phyloP scores from a whole-genome alignment of 73 alveolate genomes.

The Paramecium sexaurelia region DNA sequence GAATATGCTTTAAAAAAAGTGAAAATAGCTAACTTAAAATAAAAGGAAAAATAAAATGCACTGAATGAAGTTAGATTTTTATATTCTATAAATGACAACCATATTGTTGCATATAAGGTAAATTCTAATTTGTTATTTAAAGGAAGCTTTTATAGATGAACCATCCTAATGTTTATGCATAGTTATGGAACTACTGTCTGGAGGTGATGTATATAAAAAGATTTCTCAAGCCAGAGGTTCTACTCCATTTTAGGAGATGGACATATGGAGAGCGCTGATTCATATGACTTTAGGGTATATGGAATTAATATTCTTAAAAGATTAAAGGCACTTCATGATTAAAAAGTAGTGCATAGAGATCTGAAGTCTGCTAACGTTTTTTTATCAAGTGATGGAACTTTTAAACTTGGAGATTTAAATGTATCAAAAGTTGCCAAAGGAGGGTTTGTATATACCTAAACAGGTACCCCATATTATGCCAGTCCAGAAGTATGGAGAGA shows the following conservation, averaged over 20 bases:
- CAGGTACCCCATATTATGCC: constrained; percentile 79
- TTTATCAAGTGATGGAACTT: constrained; percentile 82
- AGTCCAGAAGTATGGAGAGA: constrained; percentile 80
- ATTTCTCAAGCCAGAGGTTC: constrained; percentile 83
- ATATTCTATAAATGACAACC: constrained; percentile 61
- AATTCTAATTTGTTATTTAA: neutral
- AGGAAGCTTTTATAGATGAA: constrained; percentile 75
- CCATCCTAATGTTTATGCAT: constrained; percentile 82
- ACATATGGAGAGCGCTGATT: constrained; percentile 82
- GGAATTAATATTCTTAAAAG: neutral
- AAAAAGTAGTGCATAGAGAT: constrained; percentile 76
- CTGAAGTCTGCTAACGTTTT: constrained; percentile 84
- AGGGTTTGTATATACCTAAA: constrained; percentile 74
- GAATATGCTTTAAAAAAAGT: constrained; percentile 73
- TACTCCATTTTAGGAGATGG: constrained; percentile 81
- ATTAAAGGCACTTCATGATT: constrained; percentile 74
- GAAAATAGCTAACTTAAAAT: constrained; percentile 41
- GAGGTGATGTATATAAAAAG: constrained; percentile 91
- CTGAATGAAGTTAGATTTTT: constrained; percentile 71
- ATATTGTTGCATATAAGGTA: constrained; percentile 66
- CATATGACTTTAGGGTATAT: constrained; percentile 63
- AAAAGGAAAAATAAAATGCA: constrained; percentile 71
- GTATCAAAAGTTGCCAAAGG: constrained; percentile 76
- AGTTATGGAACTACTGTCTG: constrained; percentile 94
- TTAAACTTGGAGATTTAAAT: constrained; percentile 77